phyloP scores from a whole-genome alignment of 106 monocot species.

The Dendrobium officinale region DNA sequence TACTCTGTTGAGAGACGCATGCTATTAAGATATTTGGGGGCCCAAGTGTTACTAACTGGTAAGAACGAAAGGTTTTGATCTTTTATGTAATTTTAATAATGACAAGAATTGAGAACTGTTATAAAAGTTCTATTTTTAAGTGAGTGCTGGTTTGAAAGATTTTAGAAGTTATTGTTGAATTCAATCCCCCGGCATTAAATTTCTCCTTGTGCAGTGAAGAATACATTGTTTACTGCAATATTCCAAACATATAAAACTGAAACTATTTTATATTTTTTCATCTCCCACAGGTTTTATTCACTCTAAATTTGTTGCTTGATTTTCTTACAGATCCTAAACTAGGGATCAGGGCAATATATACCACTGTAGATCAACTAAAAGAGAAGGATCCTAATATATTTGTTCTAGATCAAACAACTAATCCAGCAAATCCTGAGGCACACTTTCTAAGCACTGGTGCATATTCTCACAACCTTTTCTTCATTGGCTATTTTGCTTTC shows the following conservation, averaged over 20 bases:
- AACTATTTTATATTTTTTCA: too few relatives aligned
- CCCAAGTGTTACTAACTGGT: conserved; percentile 62
- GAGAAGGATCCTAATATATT: conserved; percentile 32
- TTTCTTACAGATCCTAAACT: conserved; percentile 41
- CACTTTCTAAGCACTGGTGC: conserved; percentile 71
- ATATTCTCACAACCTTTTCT: not conserved
- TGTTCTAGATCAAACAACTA: conserved; percentile 69
- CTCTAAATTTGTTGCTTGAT: too few relatives aligned
- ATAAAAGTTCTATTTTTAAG: too few relatives aligned
- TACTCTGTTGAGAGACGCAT: conserved; percentile 65
- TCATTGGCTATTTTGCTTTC: not conserved
- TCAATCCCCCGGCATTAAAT: too few relatives aligned
- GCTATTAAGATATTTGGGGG: conserved; percentile 63
- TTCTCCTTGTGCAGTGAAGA: too few relatives aligned
- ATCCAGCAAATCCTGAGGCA: conserved; percentile 79
- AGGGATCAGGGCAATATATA: conserved; percentile 48
- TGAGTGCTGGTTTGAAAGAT: too few relatives aligned
- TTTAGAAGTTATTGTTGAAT: too few relatives aligned
- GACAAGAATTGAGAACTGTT: too few relatives aligned
- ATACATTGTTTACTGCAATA: too few relatives aligned
- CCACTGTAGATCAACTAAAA: conserved; percentile 44
- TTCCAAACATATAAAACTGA: too few relatives aligned
- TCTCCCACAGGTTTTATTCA: too few relatives aligned
- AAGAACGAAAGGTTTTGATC: conserved; percentile 5
- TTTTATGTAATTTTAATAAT: too few relatives aligned